Percentiles rank a stretch among this genome's conserved stretches.
These are phyloP conservation scores for Yarrowia sp. DNA, from an alignment of 805 yeast genomes.

Conservation along the genomic window DNA sequence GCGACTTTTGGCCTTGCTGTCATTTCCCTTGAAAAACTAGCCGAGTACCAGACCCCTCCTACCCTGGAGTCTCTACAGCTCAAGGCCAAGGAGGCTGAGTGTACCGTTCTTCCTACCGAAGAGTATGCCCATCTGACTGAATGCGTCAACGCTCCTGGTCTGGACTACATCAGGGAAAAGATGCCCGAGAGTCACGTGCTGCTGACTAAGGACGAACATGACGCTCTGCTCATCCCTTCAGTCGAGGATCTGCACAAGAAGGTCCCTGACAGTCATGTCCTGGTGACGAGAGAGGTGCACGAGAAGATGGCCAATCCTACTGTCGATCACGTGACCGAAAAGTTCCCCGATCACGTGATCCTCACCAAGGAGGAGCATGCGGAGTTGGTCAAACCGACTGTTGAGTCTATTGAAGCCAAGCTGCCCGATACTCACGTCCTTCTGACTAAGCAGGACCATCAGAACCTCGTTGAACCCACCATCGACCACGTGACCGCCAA, in stretches of 20 bases:
- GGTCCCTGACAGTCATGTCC: conserved; percentile 3
- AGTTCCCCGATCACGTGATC: conserved; percentile 27
- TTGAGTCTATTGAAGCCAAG: not conserved
- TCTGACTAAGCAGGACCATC: not conserved
- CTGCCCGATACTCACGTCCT: not conserved
- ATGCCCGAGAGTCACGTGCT: not conserved
- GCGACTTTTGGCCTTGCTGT: conserved; percentile 40
- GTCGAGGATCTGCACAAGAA: not conserved
- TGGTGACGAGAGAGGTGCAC: conserved; percentile 1
- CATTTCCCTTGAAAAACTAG: conserved; percentile 39
- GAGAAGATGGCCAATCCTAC: not conserved
- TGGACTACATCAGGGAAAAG: conserved; percentile 41
- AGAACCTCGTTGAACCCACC: not conserved
- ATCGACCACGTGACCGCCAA: not conserved
- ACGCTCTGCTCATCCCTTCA: conserved; percentile 14
- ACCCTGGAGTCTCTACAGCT: conserved; percentile 44
- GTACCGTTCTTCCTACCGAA: conserved; percentile 42
- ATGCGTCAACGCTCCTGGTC: conserved; percentile 41
- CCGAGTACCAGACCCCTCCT: conserved; percentile 44
- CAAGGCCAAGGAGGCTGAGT: conserved; percentile 44
- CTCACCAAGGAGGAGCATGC: not conserved
- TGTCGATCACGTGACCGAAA: not conserved
- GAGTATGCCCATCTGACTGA: conserved; percentile 42
- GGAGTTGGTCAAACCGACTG: conserved; percentile 16
- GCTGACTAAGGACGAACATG: not conserved